A percentile compares a stretch with the other conserved stretches of the same genome.
Conservation (phyloP, 345 rosid species). For the Lepidium aucheri region DNA sequence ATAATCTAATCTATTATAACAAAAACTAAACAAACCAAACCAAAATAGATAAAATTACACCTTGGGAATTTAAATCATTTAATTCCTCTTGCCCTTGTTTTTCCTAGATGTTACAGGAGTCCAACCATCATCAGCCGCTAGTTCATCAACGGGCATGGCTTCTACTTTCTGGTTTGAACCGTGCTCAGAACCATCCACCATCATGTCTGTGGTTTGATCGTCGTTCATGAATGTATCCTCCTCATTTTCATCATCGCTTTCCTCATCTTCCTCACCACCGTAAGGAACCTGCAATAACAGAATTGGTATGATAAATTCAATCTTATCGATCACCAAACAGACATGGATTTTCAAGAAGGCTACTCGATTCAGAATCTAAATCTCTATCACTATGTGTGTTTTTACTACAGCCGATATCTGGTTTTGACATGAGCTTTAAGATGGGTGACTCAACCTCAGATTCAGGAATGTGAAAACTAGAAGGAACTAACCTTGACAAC, state of each 20-base stretch:
- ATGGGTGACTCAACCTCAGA: no score
- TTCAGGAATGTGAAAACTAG: not conserved
- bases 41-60: conserved; percentile 8
- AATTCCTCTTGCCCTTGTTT: conserved; percentile 49
- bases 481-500: conserved; percentile 47
- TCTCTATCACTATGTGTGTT: not conserved
- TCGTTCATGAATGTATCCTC: not conserved
- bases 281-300: no score
- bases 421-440: not conserved
- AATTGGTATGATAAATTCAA: not conserved
- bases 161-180: conserved; percentile 20
- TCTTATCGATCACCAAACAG: not conserved
- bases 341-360: not conserved
- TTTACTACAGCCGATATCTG: not conserved
- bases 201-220: conserved; percentile 40
- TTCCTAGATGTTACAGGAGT: conserved; percentile 43
- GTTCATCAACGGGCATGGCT: conserved; percentile 11
- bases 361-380: not conserved
- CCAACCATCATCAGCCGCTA: conserved; percentile 70
- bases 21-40: not conserved
- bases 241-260: conserved; percentile 35
- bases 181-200: conserved; percentile 38
- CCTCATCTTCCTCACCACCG: no score
- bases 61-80: not conserved
- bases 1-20: not conserved